phyloP scores from a whole-genome alignment of 768 basidiomycete species.

The Termitomyces sp. region DNA sequence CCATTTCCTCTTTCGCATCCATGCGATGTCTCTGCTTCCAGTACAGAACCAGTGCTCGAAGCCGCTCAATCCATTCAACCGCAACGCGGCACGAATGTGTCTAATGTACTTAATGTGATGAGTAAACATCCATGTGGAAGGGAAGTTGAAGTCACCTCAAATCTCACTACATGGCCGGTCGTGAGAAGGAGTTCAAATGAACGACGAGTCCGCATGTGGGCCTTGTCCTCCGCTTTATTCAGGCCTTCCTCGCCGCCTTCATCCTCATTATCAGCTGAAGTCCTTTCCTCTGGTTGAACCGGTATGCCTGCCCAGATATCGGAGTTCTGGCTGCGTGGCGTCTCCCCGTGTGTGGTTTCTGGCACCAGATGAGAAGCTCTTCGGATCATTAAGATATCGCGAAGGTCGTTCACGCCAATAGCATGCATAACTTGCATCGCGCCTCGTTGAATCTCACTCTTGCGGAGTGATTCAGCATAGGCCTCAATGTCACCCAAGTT shows the following conservation, averaged over 20 bases:
- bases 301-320: slow-evolving; percentile 28
- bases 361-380: slow-evolving; percentile 53
- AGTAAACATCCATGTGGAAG: neutral
- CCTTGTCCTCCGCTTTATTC: slow-evolving; percentile 36
- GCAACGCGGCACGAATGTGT: slow-evolving; percentile 62
- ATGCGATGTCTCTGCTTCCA: slow-evolving; percentile 76
- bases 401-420: slow-evolving; percentile 69
- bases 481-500: slow-evolving; percentile 21
- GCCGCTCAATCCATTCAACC: slow-evolving; percentile 80
- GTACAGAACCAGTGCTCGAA: slow-evolving; percentile 67
- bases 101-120: slow-evolving; percentile 29
- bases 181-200: slow-evolving; percentile 76
- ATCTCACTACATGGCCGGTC: slow-evolving; percentile 65
- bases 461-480: slow-evolving; percentile 35
- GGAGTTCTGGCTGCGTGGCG: slow-evolving; percentile 24
- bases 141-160: slow-evolving; percentile 57
- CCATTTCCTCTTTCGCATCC: slow-evolving; percentile 81
- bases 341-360: slow-evolving; percentile 31
- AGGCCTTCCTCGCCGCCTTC: slow-evolving; percentile 60
- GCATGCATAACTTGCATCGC: slow-evolving; percentile 59
- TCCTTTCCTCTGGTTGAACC: slow-evolving; percentile 35
- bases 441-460: slow-evolving; percentile 59
- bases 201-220: slow-evolving; percentile 50
- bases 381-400: slow-evolving; percentile 60
- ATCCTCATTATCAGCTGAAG: slow-evolving; percentile 57